Conservation (phyloP, 148 eudicot genomes). For the Chenopodium formosanum region DNA sequence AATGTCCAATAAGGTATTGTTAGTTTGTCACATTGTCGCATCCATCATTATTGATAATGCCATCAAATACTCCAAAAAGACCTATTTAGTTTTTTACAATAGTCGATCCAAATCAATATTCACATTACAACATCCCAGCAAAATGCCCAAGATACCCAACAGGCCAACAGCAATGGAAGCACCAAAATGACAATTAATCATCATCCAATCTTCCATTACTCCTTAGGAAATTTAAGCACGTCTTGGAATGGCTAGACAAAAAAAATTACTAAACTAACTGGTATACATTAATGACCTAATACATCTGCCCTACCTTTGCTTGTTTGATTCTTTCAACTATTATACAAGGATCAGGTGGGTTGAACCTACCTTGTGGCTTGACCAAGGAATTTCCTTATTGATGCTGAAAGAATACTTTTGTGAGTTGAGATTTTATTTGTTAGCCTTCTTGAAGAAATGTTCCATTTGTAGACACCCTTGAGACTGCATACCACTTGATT, state of each 20-base stretch:
- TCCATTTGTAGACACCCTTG: slow-evolving; percentile 65
- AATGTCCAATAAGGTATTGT: no score
- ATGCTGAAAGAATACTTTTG: background rate
- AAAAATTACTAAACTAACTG: background rate
- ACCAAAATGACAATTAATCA: background rate
- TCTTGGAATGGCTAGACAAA: background rate
- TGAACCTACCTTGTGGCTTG: background rate
- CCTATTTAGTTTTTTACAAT: no score
- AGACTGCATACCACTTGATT: slow-evolving; percentile 49
- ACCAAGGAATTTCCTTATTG: background rate
- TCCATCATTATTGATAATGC: no score
- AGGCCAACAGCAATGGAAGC: background rate
- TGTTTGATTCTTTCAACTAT: background rate
- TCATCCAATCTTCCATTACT: background rate
- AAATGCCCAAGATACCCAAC: background rate
- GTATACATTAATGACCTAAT: background rate
- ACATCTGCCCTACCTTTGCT: background rate
- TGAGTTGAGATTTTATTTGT: slow-evolving; percentile 4
- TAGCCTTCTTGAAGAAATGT: slow-evolving; percentile 66
- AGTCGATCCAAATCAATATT: background rate
- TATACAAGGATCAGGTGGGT: background rate
- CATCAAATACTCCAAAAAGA: no score
- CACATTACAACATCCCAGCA: background rate
- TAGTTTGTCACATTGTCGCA: no score
- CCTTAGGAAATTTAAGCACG: background rate